A percentile compares a stretch with the other conserved stretches of the same genome.
phyloP scores from a whole-genome alignment of 352 stramenopile species.

The Pythium aphanidermatum region DNA sequence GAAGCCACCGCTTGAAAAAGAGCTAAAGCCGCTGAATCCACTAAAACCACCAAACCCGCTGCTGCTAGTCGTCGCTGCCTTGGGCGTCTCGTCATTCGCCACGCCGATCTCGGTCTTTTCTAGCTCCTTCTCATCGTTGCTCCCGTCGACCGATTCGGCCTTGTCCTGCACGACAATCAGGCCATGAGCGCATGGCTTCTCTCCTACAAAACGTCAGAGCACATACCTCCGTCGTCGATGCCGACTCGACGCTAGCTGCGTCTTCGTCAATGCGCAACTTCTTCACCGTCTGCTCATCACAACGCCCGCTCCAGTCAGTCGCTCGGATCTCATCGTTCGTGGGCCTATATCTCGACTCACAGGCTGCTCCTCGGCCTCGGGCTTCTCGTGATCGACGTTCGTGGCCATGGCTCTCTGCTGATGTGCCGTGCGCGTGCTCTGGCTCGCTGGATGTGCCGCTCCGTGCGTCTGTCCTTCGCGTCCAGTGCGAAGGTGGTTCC shows the following conservation, averaged over 20 bases:
- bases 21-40: constrained; percentile 54
- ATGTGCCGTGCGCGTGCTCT: not conserved
- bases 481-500: constrained; percentile 14
- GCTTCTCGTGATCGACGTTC: constrained; percentile 74
- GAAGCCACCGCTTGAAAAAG: constrained; percentile 46
- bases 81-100: constrained; percentile 8
- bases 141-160: constrained; percentile 11
- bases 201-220: too few relatives aligned
- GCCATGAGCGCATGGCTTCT: too few relatives aligned
- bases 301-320: not conserved
- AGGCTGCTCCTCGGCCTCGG: constrained; percentile 53
- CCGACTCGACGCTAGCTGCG: constrained; percentile 18
- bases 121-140: constrained; percentile 13
- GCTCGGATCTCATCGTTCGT: not conserved
- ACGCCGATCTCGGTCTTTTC: constrained; percentile 4
- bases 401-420: constrained; percentile 38
- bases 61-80: constrained; percentile 14
- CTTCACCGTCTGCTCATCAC: constrained; percentile 17
- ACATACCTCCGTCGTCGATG: constrained; percentile 17
- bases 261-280: constrained; percentile 27
- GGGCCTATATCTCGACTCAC: constrained; percentile 10
- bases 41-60: constrained; percentile 49
- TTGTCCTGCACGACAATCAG: constrained; percentile 20
- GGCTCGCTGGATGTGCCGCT: not conserved
- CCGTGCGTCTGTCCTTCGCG: constrained; percentile 5